These are phyloP conservation scores for Datura wrightii DNA, from an alignment of 257 asterid species.

Conservation along the genomic window DNA sequence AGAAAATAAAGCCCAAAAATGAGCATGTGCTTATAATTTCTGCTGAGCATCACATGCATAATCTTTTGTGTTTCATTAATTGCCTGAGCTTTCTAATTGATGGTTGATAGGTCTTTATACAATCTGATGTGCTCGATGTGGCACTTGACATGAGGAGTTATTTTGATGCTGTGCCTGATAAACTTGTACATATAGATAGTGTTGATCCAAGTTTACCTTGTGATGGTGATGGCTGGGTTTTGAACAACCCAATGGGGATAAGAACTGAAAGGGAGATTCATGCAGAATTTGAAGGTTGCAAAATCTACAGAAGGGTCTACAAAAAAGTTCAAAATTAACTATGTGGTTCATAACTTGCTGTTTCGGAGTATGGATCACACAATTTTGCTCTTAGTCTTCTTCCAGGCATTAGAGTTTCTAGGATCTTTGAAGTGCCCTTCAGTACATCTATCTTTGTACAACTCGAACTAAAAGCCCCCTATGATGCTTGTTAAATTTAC, in stretches of 20 bases:
- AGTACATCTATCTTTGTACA: background rate
- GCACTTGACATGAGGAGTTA: conserved; percentile 82
- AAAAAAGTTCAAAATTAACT: conserved; percentile 42
- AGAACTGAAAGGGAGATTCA: conserved; percentile 89
- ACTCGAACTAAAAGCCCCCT: too few species aligned
- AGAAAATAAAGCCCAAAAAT: background rate
- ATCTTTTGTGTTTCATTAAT: background rate
- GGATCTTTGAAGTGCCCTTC: background rate
- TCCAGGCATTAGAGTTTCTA: background rate
- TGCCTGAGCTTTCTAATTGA: conserved; percentile 17
- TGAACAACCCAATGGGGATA: conserved; percentile 85
- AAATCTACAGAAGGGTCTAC: conserved; percentile 78
- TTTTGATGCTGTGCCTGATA: conserved; percentile 63
- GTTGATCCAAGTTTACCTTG: conserved; percentile 50
- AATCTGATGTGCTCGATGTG: conserved; percentile 85
- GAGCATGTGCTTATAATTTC: background rate
- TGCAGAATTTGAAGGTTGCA: conserved; percentile 85
- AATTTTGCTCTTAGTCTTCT: background rate
- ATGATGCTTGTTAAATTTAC: background rate
- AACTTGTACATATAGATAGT: conserved; percentile 59
- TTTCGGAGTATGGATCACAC: background rate
- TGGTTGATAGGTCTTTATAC: conserved; percentile 71
- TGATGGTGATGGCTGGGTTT: conserved; percentile 80
- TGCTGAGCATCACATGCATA: background rate
- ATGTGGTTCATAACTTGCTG: conserved; percentile 1